Percentiles rank a stretch among this genome's conserved stretches.
Conservation (phyloP, 225 moss, liverwort and hornwort genomes). For the Pseudisothecium myosuroides region DNA sequence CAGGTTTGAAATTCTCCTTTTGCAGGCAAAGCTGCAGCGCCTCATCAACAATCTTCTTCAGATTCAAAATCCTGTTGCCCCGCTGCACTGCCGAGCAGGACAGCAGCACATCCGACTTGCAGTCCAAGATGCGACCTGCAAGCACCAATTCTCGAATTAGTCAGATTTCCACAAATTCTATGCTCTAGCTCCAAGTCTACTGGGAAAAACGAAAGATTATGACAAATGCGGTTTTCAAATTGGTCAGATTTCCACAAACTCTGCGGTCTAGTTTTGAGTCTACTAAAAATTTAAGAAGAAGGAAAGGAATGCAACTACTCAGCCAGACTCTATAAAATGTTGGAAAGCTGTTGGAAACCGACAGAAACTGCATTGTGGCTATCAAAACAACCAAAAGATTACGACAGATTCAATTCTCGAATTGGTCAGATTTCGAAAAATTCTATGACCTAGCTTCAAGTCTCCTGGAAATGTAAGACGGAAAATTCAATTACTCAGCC, state of each 20-base stretch:
- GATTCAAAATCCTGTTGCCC: constrained; percentile 35
- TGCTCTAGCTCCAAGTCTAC: not conserved
- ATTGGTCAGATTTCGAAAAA: not conserved
- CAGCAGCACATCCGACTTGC: constrained; percentile 37
- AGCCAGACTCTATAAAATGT: not conserved
- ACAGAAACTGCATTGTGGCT: not conserved
- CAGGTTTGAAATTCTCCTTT: constrained; percentile 17
- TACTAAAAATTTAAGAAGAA: not conserved
- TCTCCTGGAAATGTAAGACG: too few relatives aligned
- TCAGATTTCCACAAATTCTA: not conserved
- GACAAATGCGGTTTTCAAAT: not conserved
- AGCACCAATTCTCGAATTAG: not conserved
- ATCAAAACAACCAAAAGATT: not conserved
- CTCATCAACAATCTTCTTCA: constrained; percentile 44
- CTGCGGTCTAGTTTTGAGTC: not conserved
- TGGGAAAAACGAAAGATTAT: not conserved
- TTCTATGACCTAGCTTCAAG: not conserved
- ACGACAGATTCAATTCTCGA: not conserved
- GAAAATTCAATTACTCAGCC: not conserved
- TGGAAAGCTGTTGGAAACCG: not conserved
- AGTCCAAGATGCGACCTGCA: constrained; percentile 62
- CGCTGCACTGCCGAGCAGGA: constrained; percentile 55
- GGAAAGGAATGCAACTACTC: too few relatives aligned
- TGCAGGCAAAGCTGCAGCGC: constrained; percentile 45
- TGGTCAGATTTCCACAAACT: not conserved